phyloP scores from a whole-genome alignment of 257 asterid genomes.

The Osmanthus fragrans region DNA sequence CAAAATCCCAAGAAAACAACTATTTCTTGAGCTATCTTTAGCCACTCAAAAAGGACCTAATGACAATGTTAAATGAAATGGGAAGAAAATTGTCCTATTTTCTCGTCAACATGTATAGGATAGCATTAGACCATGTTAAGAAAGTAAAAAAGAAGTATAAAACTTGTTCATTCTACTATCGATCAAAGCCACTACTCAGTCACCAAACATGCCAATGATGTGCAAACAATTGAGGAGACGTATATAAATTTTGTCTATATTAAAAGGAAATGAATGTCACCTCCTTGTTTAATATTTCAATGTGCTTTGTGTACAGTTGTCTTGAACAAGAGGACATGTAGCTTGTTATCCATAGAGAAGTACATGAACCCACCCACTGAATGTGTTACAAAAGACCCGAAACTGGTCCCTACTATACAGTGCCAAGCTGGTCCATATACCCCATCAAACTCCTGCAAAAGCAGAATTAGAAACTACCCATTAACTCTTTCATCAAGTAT shows the following conservation, averaged over 20 bases:
- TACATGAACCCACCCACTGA: conserved; percentile 87
- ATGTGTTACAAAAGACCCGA: conserved; percentile 85
- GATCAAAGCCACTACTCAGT: background rate
- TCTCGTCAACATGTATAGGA: conserved; percentile 8
- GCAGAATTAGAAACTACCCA: conserved; percentile 3
- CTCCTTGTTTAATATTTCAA: conserved; percentile 23
- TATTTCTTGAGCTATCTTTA: background rate
- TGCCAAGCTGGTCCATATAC: conserved; percentile 93
- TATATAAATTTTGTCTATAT: conserved; percentile 28
- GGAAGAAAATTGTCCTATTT: conserved; percentile 23
- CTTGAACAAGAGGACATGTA: conserved; percentile 74
- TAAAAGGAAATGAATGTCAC: conserved; percentile 28
- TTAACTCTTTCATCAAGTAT: conserved; percentile 22
- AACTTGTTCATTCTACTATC: background rate
- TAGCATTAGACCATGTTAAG: background rate
- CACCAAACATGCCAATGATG: conserved; percentile 17
- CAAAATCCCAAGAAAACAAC: conserved; percentile 16
- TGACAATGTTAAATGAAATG: conserved; percentile 20
- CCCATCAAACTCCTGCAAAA: conserved; percentile 80
- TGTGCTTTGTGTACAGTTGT: conserved; percentile 83
- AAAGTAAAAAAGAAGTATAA: background rate
- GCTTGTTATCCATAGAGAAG: conserved; percentile 78
- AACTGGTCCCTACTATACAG: conserved; percentile 80
- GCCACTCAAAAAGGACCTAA: conserved; percentile 12
- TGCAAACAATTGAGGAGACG: conserved; percentile 35